Conservation (phyloP, 129 eudicot genomes). For the Artemisia argyi region DNA sequence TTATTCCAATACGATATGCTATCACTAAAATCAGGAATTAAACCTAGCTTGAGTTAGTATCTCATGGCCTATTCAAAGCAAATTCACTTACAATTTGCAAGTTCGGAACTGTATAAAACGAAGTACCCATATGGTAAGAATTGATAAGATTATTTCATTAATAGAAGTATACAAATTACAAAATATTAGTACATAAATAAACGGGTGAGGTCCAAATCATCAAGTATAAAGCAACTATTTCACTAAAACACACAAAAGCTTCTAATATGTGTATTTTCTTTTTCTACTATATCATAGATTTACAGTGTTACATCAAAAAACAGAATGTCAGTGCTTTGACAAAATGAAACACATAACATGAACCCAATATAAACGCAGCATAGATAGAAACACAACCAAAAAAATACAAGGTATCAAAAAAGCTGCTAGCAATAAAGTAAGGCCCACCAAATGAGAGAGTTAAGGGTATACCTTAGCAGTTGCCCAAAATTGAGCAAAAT, state of each 20-base stretch:
- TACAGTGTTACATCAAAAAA: too few relatives aligned
- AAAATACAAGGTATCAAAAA: not conserved
- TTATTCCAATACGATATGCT: conserved; percentile 11
- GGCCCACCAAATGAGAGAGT: conserved; percentile 44
- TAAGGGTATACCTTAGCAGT: conserved; percentile 97
- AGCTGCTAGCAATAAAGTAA: not conserved
- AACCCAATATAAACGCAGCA: not conserved
- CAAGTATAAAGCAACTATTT: too few relatives aligned
- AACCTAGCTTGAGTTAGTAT: not conserved
- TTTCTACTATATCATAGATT: too few relatives aligned
- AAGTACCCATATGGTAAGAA: not conserved
- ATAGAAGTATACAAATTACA: too few relatives aligned
- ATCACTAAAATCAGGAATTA: conserved; percentile 2
- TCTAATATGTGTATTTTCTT: too few relatives aligned
- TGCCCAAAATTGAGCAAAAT: conserved; percentile 99
- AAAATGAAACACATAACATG: too few relatives aligned
- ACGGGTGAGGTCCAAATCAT: too few relatives aligned
- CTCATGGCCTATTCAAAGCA: not conserved
- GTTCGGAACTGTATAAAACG: not conserved
- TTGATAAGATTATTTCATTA: not conserved
- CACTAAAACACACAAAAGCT: too few relatives aligned
- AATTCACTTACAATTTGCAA: not conserved
- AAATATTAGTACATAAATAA: too few relatives aligned
- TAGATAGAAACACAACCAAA: not conserved
- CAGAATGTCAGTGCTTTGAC: too few relatives aligned